Evolutionary conservation across 2,329 filamentous ascomycete species (phyloP), one percentile per base, ranked within the genome.

Genomic region (Sclerotinia borealis): DNA sequence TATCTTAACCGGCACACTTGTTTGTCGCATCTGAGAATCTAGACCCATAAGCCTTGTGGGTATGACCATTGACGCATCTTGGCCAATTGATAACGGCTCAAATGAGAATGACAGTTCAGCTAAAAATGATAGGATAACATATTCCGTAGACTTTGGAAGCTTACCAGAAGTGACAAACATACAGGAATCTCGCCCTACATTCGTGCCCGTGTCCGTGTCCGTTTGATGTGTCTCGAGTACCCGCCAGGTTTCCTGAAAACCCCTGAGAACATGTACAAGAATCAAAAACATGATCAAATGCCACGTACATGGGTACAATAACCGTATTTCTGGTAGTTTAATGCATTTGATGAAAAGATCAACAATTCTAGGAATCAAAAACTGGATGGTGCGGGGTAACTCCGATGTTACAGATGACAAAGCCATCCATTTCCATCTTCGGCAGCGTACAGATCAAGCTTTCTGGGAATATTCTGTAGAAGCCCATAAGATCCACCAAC

Each of bases 401-500:
- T 11, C 27, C 34, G 22, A 50, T 50, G 56, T 59, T 59, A 43
- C 59, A 54, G 39, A 41, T 6, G 39, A 34, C 31, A 34, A 10
- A 58, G 54, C 54, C 36, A 61, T 61, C 31, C 59, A 41, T 45
- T 54, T 15, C 27, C 37, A 54, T 61, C 36, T 61, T 61, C 27
- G 37, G 37, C 9, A 52, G 39, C 48, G 36, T 55, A 61, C 48
- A 61, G 29, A 54, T 13, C 37, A 61, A 54, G 48, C 48, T 61
- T 61, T 55, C n/a, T 54, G 37, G 29, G 39, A 27, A 39, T 55
- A 27, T 43, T 41, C 48, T 34, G 48, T 61, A 61, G 29, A 45
- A 61, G 48, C 27, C 37, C n/a, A 41, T 54, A 45, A 36, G 29
- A 61, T 61, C 59, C 59, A 61, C 27, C 36, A 61, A 61, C 59